Conservation (phyloP, 345 rosid species). For the Brassica rapa region DNA sequence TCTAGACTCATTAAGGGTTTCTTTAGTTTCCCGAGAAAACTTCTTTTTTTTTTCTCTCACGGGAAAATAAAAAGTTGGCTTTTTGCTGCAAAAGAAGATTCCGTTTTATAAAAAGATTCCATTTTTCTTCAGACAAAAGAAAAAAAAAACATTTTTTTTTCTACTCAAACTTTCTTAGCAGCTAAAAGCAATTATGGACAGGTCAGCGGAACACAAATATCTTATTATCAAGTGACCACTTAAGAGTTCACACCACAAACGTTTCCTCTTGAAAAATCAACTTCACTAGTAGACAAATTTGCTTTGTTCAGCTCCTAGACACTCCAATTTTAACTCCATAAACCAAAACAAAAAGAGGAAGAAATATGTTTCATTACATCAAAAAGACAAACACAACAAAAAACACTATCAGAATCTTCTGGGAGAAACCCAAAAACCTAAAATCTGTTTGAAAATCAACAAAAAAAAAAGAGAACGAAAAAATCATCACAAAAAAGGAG, state of each 20-base stretch:
- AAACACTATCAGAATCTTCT: not conserved
- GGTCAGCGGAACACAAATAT: constrained; percentile 32
- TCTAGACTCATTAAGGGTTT: constrained; percentile 30
- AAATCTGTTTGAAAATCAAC: not conserved
- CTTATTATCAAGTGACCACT: constrained; percentile 36
- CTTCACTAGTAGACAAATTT: constrained; percentile 34
- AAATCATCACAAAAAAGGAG: constrained; percentile 5
- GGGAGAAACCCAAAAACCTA: constrained; percentile 15
- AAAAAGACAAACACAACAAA: not conserved
- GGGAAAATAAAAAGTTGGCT: constrained; percentile 22
- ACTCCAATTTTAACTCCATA: not conserved
- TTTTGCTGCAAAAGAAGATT: constrained; percentile 34
- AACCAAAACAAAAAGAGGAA: not conserved
- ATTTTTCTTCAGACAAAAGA: constrained; percentile 10
- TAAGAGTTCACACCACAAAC: constrained; percentile 29
- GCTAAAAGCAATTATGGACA: constrained; percentile 16
- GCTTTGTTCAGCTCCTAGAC: constrained; percentile 17
- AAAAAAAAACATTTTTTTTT: constrained; percentile 3
- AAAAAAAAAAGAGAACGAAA: not conserved
- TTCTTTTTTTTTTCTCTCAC: constrained; percentile 2
- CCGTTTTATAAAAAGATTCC: constrained; percentile 11
- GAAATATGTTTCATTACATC: not conserved
- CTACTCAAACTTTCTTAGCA: constrained; percentile 28
- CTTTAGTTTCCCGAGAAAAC: constrained; percentile 41
- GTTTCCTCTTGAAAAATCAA: constrained; percentile 11